Percentiles rank a stretch among this genome's conserved stretches.
phyloP scores from a whole-genome alignment of 2,329 filamentous ascomycete genomes.

The Nemania serpens region DNA sequence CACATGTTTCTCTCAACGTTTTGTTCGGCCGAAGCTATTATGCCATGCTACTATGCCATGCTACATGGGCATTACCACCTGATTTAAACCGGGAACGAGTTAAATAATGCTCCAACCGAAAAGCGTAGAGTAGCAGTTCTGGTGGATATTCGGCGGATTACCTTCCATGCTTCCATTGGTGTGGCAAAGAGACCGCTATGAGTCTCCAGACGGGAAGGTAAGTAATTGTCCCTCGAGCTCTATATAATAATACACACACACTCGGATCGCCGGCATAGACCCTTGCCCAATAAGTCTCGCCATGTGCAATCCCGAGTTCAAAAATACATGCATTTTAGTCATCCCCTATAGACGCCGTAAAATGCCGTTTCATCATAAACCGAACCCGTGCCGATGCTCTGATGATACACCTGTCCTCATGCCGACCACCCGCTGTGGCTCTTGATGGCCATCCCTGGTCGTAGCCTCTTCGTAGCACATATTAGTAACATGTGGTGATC shows the following conservation, averaged over 20 bases:
- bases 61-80: too few relatives aligned
- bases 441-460: slow-evolving; percentile 1
- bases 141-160: neutral
- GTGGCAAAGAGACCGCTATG: neutral
- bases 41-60: neutral
- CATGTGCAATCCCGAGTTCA: slow-evolving; percentile 1
- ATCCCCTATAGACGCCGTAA: slow-evolving; percentile 28
- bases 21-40: neutral
- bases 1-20: neutral
- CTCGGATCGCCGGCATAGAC: neutral
- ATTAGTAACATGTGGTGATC: slow-evolving; percentile 6
- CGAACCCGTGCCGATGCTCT: slow-evolving; percentile 10
- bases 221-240: slow-evolving; percentile 5
- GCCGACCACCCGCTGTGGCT: neutral
- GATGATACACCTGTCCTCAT: slow-evolving; percentile 16
- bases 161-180: neutral
- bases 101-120: neutral
- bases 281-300: slow-evolving; percentile 14
- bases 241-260: slow-evolving; percentile 30
- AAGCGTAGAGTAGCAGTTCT: neutral
- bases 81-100: neutral
- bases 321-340: slow-evolving; percentile 23
- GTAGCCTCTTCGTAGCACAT: slow-evolving; percentile 11
- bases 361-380: slow-evolving; percentile 28
- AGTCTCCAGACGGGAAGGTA: neutral